Evolutionary conservation across 441 rosid species (phyloP).

Genomic region (Bruguiera hainesii): DNA sequence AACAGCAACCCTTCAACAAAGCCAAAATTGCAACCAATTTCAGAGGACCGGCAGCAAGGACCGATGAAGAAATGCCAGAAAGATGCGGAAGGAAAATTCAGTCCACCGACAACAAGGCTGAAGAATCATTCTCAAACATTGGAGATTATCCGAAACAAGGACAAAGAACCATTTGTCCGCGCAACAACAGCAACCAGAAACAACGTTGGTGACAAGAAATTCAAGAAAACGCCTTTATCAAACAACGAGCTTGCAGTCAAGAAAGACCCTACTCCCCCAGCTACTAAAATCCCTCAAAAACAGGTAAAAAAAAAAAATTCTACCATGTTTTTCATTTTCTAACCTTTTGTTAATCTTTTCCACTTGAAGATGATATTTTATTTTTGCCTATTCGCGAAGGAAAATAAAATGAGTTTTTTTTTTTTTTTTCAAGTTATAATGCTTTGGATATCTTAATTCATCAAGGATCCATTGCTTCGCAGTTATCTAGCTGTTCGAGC

Average conservation of each 20-base stretch:
- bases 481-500: slow-evolving; percentile 54
- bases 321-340: neutral
- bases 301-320: slow-evolving; percentile 33
- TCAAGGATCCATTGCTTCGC: slow-evolving; percentile 32
- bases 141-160: slow-evolving; percentile 41
- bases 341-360: neutral
- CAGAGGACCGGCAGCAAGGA: slow-evolving; percentile 20
- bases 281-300: slow-evolving; percentile 38
- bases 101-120: slow-evolving; percentile 24
- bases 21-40: slow-evolving; percentile 22
- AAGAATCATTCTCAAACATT: slow-evolving; percentile 38
- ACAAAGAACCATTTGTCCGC: slow-evolving; percentile 44
- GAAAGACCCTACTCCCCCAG: slow-evolving; percentile 51
- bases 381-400: slow-evolving; percentile 5
- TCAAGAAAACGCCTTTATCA: slow-evolving; percentile 44
- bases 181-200: slow-evolving; percentile 31
- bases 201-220: slow-evolving; percentile 37
- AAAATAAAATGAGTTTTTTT: neutral
- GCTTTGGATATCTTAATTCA: no score
- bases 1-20: slow-evolving; percentile 21
- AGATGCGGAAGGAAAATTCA: slow-evolving; percentile 32
- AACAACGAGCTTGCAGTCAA: slow-evolving; percentile 52
- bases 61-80: slow-evolving; percentile 37
- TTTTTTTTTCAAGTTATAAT: no score
- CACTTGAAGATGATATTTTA: neutral